Conservation (phyloP, 257 asterid genomes). For the Gentiana dahurica region DNA sequence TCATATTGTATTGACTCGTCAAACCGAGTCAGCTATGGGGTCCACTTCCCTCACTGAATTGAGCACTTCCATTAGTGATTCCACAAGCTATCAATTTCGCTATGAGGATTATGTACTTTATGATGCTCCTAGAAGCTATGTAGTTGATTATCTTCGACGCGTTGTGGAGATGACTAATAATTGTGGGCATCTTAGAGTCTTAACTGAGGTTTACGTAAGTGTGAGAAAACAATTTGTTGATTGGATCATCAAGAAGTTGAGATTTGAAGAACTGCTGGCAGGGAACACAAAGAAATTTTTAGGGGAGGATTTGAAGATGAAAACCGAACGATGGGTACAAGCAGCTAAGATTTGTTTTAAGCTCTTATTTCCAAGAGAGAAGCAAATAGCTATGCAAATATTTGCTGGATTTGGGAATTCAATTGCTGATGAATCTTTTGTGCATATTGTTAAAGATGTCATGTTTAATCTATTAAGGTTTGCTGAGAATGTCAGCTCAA, state of each 20-base stretch:
- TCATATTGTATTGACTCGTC: constrained; percentile 6
- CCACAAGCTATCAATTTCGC: constrained; percentile 12
- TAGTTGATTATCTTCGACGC: constrained; percentile 31
- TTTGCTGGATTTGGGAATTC: constrained; percentile 41
- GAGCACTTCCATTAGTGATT: constrained; percentile 14
- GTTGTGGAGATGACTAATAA: constrained; percentile 64
- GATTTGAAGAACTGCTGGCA: constrained; percentile 41
- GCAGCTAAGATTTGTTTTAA: constrained; percentile 59
- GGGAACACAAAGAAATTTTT: constrained; percentile 36
- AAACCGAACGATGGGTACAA: constrained; percentile 68
- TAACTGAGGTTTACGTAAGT: constrained; percentile 61
- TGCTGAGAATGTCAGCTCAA: constrained; percentile 65
- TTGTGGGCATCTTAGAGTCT: constrained; percentile 48
- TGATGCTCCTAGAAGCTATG: constrained; percentile 8
- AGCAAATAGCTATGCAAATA: constrained; percentile 55
- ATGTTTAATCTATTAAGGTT: constrained; percentile 61
- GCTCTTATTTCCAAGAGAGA: constrained; percentile 60
- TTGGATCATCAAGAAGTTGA: constrained; percentile 4
- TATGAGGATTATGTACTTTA: constrained; percentile 10
- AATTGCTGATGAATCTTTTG: constrained; percentile 30
- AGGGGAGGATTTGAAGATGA: constrained; percentile 60
- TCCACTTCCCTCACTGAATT: constrained; percentile 8
- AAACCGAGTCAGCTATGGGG: constrained; percentile 4
- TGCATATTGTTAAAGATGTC: constrained; percentile 56
- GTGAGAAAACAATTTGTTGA: constrained; percentile 15